These are phyloP conservation scores for Rhinocladiella similis DNA, from an alignment of 2,329 filamentous ascomycete species.

Conservation along the genomic window DNA sequence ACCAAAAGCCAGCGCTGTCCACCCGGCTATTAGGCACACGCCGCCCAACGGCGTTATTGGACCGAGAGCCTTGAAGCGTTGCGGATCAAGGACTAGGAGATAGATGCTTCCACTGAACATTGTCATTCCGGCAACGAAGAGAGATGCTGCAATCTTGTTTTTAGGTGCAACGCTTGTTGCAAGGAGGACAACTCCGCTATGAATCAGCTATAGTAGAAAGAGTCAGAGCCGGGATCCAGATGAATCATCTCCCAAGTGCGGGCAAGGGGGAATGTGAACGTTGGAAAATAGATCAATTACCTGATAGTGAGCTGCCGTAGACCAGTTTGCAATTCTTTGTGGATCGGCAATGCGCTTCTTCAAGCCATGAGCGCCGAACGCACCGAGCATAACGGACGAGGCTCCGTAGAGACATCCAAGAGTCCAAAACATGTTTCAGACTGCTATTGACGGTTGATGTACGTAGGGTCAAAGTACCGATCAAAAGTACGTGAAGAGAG, in stretches of 20 bases:
- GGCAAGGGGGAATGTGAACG: background rate
- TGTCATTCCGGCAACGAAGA: conserved; percentile 66
- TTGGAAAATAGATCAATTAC: conserved; percentile 38
- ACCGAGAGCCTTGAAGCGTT: conserved; percentile 59
- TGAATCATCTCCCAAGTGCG: background rate
- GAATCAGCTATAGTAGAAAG: conserved; percentile 53
- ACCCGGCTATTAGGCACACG: conserved; percentile 64
- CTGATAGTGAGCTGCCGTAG: conserved; percentile 68
- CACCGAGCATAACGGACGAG: conserved; percentile 36
- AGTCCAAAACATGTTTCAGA: background rate
- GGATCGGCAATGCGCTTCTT: conserved; percentile 63
- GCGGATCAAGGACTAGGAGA: conserved; percentile 61
- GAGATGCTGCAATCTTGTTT: conserved; percentile 56
- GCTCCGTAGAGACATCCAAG: background rate
- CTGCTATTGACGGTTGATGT: too few species aligned
- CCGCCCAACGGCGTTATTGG: conserved; percentile 63
- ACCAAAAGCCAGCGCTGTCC: conserved; percentile 45
- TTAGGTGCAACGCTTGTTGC: conserved; percentile 53
- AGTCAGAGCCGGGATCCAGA: background rate
- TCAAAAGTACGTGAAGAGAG: too few species aligned
- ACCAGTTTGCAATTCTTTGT: conserved; percentile 59
- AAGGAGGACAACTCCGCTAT: conserved; percentile 62
- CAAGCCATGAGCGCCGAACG: conserved; percentile 66
- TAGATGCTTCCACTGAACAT: conserved; percentile 69
- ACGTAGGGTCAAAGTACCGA: too few species aligned